phyloP scores from a whole-genome alignment of 2,329 filamentous ascomycete species.

The Penicillium sp. region DNA sequence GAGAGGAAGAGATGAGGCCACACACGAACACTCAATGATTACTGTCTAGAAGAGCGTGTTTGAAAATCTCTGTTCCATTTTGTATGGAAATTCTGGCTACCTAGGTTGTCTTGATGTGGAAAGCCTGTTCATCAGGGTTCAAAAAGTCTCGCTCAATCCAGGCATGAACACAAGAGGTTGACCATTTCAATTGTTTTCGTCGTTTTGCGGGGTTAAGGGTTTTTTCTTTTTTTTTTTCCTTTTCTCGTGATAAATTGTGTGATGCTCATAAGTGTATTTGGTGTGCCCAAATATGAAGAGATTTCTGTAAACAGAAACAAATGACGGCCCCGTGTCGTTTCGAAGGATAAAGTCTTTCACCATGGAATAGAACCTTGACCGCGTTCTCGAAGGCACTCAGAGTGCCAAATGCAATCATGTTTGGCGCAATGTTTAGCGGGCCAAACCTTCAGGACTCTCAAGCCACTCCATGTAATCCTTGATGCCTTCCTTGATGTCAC shows the following conservation, averaged over 20 bases:
- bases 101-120: neutral
- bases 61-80: neutral
- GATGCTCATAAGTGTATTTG: neutral
- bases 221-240: no score
- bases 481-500: neutral
- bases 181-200: no score
- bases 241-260: neutral
- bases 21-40: neutral
- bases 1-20: no score
- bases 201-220: neutral
- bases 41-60: neutral
- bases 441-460: neutral
- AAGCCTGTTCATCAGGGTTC: neutral
- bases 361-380: neutral
- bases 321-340: neutral
- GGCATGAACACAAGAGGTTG: neutral
- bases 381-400: neutral
- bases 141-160: neutral
- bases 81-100: neutral
- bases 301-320: neutral
- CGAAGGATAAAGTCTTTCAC: neutral
- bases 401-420: neutral
- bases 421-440: neutral
- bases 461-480: constrained; percentile 7
- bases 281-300: neutral